Evolutionary conservation across 148 eudicot genomes (phyloP).

Genomic region (Pouteria glomerata): DNA sequence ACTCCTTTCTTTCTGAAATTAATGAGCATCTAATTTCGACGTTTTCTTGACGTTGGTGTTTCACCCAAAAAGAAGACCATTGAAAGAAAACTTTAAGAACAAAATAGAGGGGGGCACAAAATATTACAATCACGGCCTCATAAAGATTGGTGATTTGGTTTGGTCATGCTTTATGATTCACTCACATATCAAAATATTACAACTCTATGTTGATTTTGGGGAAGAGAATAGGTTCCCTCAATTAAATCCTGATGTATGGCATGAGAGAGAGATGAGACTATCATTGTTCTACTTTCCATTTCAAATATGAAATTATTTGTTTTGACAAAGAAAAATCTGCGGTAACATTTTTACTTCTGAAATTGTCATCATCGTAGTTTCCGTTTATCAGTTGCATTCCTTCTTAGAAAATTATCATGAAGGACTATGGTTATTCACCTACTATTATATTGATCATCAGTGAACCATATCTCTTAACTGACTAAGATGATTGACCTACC

Average conservation of each 20-base stretch:
- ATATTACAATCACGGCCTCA: background rate
- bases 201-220: background rate
- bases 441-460: background rate
- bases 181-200: background rate
- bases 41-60: no score
- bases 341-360: background rate
- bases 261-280: background rate
- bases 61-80: background rate
- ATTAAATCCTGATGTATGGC: background rate
- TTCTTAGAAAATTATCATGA: background rate
- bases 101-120: background rate
- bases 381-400: background rate
- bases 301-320: background rate
- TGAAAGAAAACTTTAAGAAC: background rate
- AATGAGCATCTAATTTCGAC: background rate
- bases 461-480: background rate
- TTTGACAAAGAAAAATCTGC: background rate
- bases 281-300: background rate
- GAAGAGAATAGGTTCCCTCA: background rate
- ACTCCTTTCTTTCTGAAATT: background rate
- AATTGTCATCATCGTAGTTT: background rate
- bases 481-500: no score
- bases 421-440: background rate
- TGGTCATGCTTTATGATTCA: background rate
- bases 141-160: background rate